phyloP scores from a whole-genome alignment of 352 stramenopile species.

The Globisporangium apiculatum region DNA sequence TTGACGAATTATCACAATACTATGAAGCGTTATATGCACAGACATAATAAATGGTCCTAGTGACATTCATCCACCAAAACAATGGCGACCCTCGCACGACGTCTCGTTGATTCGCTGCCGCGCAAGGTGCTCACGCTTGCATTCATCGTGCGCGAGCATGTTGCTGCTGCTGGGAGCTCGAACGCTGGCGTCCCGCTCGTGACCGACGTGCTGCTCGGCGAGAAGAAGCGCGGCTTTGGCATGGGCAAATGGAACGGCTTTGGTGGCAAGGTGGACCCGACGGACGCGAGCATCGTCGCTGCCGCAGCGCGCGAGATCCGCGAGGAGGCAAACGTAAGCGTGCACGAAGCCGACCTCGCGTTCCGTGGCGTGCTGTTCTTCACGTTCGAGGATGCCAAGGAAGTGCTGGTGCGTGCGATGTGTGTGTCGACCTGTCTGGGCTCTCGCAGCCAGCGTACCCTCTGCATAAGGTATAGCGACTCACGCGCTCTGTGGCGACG shows the following conservation, averaged over 20 bases:
- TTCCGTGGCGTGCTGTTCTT: slow-evolving; percentile 43
- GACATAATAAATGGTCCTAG: too few species aligned
- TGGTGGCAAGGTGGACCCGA: slow-evolving; percentile 81
- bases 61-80: too few species aligned
- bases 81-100: background rate
- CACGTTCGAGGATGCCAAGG: slow-evolving; percentile 45
- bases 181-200: slow-evolving; percentile 19
- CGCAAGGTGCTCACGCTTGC: slow-evolving; percentile 48
- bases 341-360: slow-evolving; percentile 20
- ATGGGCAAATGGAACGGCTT: slow-evolving; percentile 90
- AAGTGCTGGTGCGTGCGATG: slow-evolving; percentile 39
- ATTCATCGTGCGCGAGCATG: slow-evolving; percentile 32
- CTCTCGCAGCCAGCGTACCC: too few species aligned
- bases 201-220: slow-evolving; percentile 57
- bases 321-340: slow-evolving; percentile 65
- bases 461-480: too few species aligned
- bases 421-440: background rate
- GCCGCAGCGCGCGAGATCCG: slow-evolving; percentile 50
- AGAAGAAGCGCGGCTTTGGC: slow-evolving; percentile 90
- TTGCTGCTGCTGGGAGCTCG: background rate
- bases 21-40: too few species aligned
- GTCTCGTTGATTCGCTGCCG: slow-evolving; percentile 19
- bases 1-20: too few species aligned
- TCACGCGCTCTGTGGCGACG: too few species aligned
- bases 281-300: slow-evolving; percentile 52